Evolutionary conservation across 202 grass and related monocot species (phyloP).

Genomic region (Carex sylvatica): DNA sequence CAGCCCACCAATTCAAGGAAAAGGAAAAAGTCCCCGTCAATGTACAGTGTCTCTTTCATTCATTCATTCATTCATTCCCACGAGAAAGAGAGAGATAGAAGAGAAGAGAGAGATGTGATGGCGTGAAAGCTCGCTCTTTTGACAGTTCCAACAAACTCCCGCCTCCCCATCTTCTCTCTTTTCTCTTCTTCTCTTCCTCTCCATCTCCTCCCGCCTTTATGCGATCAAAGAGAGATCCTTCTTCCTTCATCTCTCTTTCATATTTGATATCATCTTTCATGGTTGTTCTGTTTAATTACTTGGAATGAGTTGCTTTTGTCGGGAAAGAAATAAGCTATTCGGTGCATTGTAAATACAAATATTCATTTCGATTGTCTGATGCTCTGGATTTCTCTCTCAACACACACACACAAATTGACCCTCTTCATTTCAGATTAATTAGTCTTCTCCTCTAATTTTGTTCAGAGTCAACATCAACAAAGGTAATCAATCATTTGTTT

Average conservation of each 20-base stretch:
- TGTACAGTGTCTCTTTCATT: slow-evolving; percentile 25
- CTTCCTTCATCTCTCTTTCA: not conserved
- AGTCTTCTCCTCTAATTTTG: not conserved
- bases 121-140: slow-evolving; percentile 13
- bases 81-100: slow-evolving; percentile 21
- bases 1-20: slow-evolving; percentile 19
- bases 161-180: not conserved
- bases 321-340: not conserved
- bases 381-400: not conserved
- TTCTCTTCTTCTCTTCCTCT: no score
- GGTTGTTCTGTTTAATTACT: not conserved
- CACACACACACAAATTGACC: not conserved
- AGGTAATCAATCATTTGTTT: not conserved
- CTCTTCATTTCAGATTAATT: not conserved
- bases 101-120: slow-evolving; percentile 27
- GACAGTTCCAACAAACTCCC: not conserved
- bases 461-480: not conserved
- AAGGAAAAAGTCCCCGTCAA: slow-evolving; percentile 33
- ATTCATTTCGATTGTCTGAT: not conserved
- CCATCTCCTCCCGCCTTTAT: not conserved
- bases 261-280: not conserved
- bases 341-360: not conserved
- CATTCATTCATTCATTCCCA: not conserved
- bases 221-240: slow-evolving; percentile 3
- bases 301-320: not conserved